phyloP scores from a whole-genome alignment of 2,329 filamentous ascomycete genomes.

The Stagonosporopsis cucurbitacearum region DNA sequence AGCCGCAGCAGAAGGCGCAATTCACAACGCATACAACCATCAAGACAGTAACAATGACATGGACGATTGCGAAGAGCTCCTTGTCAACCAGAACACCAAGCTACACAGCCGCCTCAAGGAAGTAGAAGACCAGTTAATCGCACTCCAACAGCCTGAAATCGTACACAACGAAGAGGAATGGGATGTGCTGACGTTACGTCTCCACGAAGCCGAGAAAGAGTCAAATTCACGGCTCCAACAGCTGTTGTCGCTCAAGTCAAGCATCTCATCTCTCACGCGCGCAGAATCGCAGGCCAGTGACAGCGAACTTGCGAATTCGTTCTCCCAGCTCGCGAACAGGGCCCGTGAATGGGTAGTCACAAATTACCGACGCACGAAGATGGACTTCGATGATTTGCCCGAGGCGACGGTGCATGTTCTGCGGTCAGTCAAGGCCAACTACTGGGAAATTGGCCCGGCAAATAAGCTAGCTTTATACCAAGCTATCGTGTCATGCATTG shows the following conservation, averaged over 20 bases:
- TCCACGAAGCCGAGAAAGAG: slow-evolving; percentile 61
- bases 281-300: slow-evolving; percentile 68
- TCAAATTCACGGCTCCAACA: slow-evolving; percentile 63
- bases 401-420: slow-evolving; percentile 26
- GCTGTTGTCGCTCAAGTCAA: slow-evolving; percentile 72
- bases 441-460: slow-evolving; percentile 16
- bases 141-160: slow-evolving; percentile 13
- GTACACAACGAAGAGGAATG: slow-evolving; percentile 29
- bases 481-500: slow-evolving; percentile 32
- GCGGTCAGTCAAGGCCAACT: slow-evolving; percentile 25
- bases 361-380: slow-evolving; percentile 69
- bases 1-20: not conserved
- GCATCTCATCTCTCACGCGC: slow-evolving; percentile 71
- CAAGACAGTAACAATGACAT: not conserved
- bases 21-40: not conserved
- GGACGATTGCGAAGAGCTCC: slow-evolving; percentile 14
- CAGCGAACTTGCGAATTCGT: slow-evolving; percentile 68
- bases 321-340: slow-evolving; percentile 68
- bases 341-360: slow-evolving; percentile 77
- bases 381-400: slow-evolving; percentile 42
- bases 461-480: slow-evolving; percentile 45
- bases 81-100: slow-evolving; percentile 32
- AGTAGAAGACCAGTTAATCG: slow-evolving; percentile 33
- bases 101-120: slow-evolving; percentile 33
- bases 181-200: slow-evolving; percentile 35